Evolutionary conservation across 2,329 filamentous ascomycete genomes (phyloP).

Genomic region (Cryphonectria parasitica): DNA sequence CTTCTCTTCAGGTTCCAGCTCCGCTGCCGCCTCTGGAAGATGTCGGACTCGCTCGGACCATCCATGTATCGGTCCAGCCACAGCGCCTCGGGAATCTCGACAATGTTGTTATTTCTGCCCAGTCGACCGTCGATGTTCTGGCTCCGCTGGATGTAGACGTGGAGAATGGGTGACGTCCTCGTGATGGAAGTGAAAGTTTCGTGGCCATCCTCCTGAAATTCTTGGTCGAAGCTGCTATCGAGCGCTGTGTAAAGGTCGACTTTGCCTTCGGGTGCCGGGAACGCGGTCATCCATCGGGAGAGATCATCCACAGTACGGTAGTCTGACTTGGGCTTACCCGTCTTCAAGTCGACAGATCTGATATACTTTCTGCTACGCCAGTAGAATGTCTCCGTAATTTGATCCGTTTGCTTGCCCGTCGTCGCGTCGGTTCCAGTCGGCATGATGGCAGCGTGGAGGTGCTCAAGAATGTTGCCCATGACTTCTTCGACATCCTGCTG

Average conservation of each 20-base stretch:
- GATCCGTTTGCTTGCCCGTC: slow-evolving; percentile 77
- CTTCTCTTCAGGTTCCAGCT: slow-evolving; percentile 76
- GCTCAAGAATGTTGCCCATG: slow-evolving; percentile 88
- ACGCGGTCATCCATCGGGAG: slow-evolving; percentile 61
- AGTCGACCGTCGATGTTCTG: slow-evolving; percentile 64
- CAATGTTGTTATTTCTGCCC: slow-evolving; percentile 73
- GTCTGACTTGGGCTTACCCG: slow-evolving; percentile 48
- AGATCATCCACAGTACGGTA: slow-evolving; percentile 59
- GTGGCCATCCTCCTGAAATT: slow-evolving; percentile 70
- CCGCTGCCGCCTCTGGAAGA: slow-evolving; percentile 67
- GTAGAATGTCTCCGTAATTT: slow-evolving; percentile 73
- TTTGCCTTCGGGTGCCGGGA: slow-evolving; percentile 52
- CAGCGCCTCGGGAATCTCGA: slow-evolving; percentile 79
- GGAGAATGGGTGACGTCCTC: slow-evolving; percentile 80
- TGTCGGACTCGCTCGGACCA: slow-evolving; percentile 59
- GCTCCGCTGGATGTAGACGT: slow-evolving; percentile 86
- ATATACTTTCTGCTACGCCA: slow-evolving; percentile 64
- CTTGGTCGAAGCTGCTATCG: slow-evolving; percentile 81
- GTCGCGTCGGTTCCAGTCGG: slow-evolving; percentile 64
- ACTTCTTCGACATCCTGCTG: slow-evolving; percentile 98
- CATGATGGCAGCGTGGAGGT: slow-evolving; percentile 85
- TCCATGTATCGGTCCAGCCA: slow-evolving; percentile 91
- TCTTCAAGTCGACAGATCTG: slow-evolving; percentile 48
- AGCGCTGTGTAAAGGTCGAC: slow-evolving; percentile 81
- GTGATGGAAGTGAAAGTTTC: slow-evolving; percentile 72